A percentile compares a stretch with the other conserved stretches of the same genome.
Conservation (phyloP, 805 yeast genomes). For the Cyberlindnera xylosilytica region DNA sequence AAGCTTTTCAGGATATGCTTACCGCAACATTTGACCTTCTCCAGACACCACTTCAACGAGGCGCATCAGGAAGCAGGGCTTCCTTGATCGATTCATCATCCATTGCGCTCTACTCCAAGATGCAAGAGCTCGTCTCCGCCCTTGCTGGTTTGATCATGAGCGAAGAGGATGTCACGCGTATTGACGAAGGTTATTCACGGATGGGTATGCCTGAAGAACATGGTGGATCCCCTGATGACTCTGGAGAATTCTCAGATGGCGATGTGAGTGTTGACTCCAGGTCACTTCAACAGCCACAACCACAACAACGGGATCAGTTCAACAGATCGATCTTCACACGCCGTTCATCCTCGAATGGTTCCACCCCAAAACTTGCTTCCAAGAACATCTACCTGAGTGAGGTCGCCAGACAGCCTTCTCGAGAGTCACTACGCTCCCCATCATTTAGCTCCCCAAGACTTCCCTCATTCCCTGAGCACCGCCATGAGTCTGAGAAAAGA, state of each 20-base stretch:
- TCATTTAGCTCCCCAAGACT: slow-evolving; percentile 12
- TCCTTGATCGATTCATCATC: slow-evolving; percentile 31
- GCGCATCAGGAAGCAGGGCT: not conserved
- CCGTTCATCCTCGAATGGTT: not conserved
- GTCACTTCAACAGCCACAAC: slow-evolving; percentile 1
- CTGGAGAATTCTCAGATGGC: slow-evolving; percentile 9
- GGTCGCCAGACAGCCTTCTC: not conserved
- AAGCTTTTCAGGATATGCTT: slow-evolving; percentile 22
- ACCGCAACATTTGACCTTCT: slow-evolving; percentile 28
- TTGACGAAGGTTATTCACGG: slow-evolving; percentile 8
- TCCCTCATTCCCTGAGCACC: slow-evolving; percentile 6
- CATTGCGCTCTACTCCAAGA: slow-evolving; percentile 26
- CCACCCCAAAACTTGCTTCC: not conserved
- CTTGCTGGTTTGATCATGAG: slow-evolving; percentile 32
- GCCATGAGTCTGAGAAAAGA: not conserved
- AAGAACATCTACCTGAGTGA: not conserved
- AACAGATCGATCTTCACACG: not conserved
- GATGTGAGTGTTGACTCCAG: not conserved
- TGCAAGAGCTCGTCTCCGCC: slow-evolving; percentile 32
- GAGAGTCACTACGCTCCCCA: slow-evolving; percentile 10
- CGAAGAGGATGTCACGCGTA: slow-evolving; percentile 18
- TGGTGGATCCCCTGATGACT: not conserved
- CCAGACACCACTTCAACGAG: slow-evolving; percentile 20
- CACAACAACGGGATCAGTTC: not conserved
- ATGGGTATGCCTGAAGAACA: not conserved